These are phyloP conservation scores for Naganishia randhawae DNA, from an alignment of 768 basidiomycete genomes.

Conservation along the genomic window DNA sequence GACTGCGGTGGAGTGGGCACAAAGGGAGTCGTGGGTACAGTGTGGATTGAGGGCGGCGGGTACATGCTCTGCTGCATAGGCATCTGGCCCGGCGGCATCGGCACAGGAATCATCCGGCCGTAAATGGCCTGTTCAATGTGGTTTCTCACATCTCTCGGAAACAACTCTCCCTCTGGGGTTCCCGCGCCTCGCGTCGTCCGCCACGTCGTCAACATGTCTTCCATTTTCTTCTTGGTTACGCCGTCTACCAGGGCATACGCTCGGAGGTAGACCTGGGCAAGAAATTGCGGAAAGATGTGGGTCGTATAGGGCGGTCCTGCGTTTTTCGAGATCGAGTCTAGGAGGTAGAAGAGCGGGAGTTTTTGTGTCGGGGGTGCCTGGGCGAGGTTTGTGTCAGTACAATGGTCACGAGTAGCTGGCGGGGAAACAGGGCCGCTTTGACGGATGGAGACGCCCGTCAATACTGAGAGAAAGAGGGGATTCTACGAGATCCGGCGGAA, in stretches of 20 bases:
- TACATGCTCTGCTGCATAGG: conserved; percentile 17
- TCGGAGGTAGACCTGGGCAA: conserved; percentile 77
- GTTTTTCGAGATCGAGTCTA: conserved; percentile 97
- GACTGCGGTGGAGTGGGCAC: conserved; percentile 25
- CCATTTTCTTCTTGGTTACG: conserved; percentile 84
- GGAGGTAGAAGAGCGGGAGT: conserved; percentile 85
- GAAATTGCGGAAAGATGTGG: conserved; percentile 69
- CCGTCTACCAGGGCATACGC: conserved; percentile 84
- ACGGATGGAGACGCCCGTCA: too few species aligned
- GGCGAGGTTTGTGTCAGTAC: conserved; percentile 17
- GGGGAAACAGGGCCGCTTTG: too few species aligned
- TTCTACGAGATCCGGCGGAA: too few species aligned
- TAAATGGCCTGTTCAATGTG: conserved; percentile 65
- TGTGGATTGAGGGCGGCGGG: neutral
- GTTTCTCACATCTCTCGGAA: conserved; percentile 72
- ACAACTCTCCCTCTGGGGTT: conserved; percentile 62
- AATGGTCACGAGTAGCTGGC: neutral
- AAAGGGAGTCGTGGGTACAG: conserved; percentile 6
- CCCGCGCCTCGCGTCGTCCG: conserved; percentile 75
- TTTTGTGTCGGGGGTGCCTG: conserved; percentile 88
- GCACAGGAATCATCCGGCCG: conserved; percentile 36
- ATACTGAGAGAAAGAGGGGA: too few species aligned
- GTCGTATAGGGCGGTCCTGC: conserved; percentile 87
- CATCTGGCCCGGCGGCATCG: conserved; percentile 5
- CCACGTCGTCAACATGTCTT: conserved; percentile 96